phyloP scores from a whole-genome alignment of 2,329 filamentous ascomycete species.

The Boeremia lycopersici region DNA sequence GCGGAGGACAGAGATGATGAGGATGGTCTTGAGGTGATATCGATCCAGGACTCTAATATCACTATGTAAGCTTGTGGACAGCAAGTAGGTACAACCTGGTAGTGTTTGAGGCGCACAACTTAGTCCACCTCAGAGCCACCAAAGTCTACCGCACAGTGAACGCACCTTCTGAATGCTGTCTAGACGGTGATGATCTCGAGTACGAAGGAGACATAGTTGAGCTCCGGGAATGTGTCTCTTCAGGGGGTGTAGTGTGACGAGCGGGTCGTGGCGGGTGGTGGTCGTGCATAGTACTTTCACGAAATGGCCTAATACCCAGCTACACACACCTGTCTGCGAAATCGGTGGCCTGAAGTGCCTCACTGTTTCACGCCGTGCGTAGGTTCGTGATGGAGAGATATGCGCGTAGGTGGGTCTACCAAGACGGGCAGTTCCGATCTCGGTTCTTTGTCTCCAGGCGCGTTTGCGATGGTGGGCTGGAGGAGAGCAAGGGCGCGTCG shows the following conservation, averaged over 20 bases:
- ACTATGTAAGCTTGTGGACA: constrained; percentile 20
- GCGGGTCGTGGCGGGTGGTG: constrained; percentile 29
- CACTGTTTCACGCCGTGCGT: constrained; percentile 17
- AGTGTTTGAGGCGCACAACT: not conserved
- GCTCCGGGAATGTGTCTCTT: constrained; percentile 23
- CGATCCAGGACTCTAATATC: constrained; percentile 89
- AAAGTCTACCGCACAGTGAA: not conserved
- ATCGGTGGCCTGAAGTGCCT: constrained; percentile 14
- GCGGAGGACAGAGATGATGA: constrained; percentile 87
- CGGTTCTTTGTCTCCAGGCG: constrained; percentile 18
- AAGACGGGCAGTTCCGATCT: constrained; percentile 33
- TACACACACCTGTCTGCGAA: constrained; percentile 16
- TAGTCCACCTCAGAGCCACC: not conserved
- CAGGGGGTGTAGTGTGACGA: constrained; percentile 25
- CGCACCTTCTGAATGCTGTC: constrained; percentile 40
- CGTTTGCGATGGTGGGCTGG: constrained; percentile 6
- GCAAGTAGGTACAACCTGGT: not conserved
- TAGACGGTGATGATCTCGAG: constrained; percentile 24
- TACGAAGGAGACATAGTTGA: constrained; percentile 31
- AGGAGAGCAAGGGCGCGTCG: not conserved
- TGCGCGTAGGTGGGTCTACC: constrained; percentile 36
- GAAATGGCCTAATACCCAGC: not conserved
- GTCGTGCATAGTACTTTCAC: constrained; percentile 33
- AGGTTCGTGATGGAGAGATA: constrained; percentile 28
- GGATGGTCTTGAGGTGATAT: constrained; percentile 89